These are phyloP conservation scores for Gossypium schwendimanii DNA, from an alignment of 441 rosid species.

Conservation along the genomic window DNA sequence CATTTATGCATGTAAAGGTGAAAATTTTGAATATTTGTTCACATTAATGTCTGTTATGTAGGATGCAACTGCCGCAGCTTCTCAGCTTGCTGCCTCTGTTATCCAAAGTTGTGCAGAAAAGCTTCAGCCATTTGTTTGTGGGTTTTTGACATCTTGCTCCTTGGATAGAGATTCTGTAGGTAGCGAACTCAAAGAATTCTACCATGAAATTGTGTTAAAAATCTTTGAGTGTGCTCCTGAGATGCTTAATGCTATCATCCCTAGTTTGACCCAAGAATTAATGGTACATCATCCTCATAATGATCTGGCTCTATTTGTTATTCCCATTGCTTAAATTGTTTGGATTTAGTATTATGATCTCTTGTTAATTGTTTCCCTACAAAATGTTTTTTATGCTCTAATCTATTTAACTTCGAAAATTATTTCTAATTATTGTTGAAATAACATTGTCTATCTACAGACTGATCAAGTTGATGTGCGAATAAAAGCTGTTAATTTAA, in stretches of 20 bases:
- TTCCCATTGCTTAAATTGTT: conserved; percentile 7
- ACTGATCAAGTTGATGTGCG: conserved; percentile 93
- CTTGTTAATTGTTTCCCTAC: conserved; percentile 13
- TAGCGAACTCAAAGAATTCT: conserved; percentile 65
- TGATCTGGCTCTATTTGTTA: conserved; percentile 13
- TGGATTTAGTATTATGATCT: neutral
- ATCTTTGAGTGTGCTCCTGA: conserved; percentile 73
- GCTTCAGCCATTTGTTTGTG: conserved; percentile 67
- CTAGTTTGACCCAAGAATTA: conserved; percentile 71
- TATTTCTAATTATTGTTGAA: conserved; percentile 7
- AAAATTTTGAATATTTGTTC: neutral
- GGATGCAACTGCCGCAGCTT: conserved; percentile 50
- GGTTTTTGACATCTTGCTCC: conserved; percentile 72
- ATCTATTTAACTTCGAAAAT: neutral
- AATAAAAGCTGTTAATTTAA: conserved; percentile 76
- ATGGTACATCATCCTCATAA: conserved; percentile 37
- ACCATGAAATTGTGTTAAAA: conserved; percentile 70
- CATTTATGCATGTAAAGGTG: neutral
- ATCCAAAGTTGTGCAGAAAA: conserved; percentile 57
- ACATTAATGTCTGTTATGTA: conserved; percentile 17
- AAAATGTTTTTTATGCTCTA: conserved; percentile 11
- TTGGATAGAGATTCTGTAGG: conserved; percentile 58
- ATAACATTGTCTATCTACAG: conserved; percentile 38
- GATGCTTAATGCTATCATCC: conserved; percentile 69
- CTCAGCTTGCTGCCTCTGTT: conserved; percentile 70